Conservation (phyloP, 108 stramenopile genomes). For the Fragilaria radians region DNA sequence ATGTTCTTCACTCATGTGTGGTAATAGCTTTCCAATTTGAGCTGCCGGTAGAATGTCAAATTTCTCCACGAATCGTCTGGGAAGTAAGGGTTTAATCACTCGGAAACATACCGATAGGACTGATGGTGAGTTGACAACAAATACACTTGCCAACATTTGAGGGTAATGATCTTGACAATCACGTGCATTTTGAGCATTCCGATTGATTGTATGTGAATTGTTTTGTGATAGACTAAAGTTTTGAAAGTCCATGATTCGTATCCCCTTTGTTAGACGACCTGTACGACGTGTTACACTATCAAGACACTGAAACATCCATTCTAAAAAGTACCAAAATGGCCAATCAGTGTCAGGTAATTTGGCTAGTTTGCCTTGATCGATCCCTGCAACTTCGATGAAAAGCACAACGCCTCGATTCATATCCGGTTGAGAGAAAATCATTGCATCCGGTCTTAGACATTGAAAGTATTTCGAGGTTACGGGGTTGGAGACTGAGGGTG, state of each 20-base stretch:
- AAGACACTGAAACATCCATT: slow-evolving; percentile 2
- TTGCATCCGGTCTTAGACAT: background rate
- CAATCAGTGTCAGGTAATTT: background rate
- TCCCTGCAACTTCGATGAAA: background rate
- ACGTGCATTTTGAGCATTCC: background rate
- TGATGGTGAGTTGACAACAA: background rate
- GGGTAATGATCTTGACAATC: slow-evolving; percentile 1
- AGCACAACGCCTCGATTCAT: background rate
- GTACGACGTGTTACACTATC: slow-evolving; percentile 5
- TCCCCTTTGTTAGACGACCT: slow-evolving; percentile 4
- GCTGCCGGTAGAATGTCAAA: background rate
- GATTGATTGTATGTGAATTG: background rate
- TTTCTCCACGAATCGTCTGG: background rate
- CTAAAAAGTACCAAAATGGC: background rate
- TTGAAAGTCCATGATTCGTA: background rate
- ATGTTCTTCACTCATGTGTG: background rate
- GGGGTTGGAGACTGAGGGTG: background rate
- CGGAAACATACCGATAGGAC: background rate
- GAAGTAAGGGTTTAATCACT: background rate
- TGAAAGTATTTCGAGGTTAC: background rate
- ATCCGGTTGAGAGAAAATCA: slow-evolving; percentile 1
- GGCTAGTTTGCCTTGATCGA: background rate
- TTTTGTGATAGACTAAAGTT: background rate
- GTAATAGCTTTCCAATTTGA: background rate
- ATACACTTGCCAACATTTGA: background rate